Conservation (phyloP, 495 filamentous ascomycete genomes). For the Tuber umbilicatum region DNA sequence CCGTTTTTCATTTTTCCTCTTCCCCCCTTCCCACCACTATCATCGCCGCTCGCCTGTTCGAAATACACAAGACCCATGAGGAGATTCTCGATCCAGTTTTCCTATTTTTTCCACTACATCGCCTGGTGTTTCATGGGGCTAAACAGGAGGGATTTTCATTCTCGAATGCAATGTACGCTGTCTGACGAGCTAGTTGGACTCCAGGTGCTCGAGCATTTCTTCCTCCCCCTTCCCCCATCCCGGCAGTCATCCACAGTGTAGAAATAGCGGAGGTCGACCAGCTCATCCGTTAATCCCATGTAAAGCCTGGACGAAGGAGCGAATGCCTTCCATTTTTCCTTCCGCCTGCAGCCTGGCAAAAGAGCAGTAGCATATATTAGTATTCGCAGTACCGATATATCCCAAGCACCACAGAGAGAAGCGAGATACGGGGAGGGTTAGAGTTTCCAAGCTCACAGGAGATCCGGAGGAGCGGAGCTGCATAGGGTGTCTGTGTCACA, state of each 20-base stretch:
- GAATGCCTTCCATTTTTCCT: neutral
- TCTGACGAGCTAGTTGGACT: slow-evolving; percentile 25
- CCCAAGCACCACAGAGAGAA: neutral
- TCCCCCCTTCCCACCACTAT: slow-evolving; percentile 14
- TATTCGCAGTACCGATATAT: neutral
- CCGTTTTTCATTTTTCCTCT: slow-evolving; percentile 9
- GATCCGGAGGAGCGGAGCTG: neutral
- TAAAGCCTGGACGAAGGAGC: neutral
- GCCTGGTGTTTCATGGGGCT: slow-evolving; percentile 28
- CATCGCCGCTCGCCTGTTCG: slow-evolving; percentile 19
- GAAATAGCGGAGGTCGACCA: slow-evolving; percentile 6
- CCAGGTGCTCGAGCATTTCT: slow-evolving; percentile 11
- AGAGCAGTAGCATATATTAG: neutral
- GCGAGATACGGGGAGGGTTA: neutral
- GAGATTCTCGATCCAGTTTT: slow-evolving; percentile 15
- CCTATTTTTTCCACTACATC: slow-evolving; percentile 20
- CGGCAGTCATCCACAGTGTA: slow-evolving; percentile 15
- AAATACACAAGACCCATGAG: slow-evolving; percentile 12
- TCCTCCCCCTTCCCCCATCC: slow-evolving; percentile 17
- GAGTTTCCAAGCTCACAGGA: neutral
- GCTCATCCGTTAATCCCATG: neutral
- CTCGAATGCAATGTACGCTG: slow-evolving; percentile 20
- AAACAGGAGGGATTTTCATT: slow-evolving; percentile 32
- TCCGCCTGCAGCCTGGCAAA: neutral
- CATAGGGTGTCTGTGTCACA: neutral